Evolutionary conservation across 2,329 filamentous ascomycete species (phyloP), one percentile per base, ranked within the genome.

Genomic region (Penicillium occitanis): DNA sequence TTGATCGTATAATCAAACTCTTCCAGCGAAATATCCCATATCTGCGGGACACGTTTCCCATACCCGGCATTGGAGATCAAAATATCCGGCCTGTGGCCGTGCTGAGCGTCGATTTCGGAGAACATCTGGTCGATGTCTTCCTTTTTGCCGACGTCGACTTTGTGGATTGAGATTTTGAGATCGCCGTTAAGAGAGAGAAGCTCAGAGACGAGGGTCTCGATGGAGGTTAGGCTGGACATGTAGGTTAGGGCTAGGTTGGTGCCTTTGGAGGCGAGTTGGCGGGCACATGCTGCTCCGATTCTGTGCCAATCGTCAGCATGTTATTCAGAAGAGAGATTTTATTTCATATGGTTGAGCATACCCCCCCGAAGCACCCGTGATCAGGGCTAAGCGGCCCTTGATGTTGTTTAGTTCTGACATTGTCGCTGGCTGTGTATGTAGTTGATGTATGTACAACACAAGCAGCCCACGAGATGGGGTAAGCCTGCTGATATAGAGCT

Each of bases 61-160:
- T 88, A 84, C 0, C 88, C 88, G 1, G 89, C 89, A 71, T 91
- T 91, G 10, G 85, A 86, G 30, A 91, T 75, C 2, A 91, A 78
- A 25, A 91, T 89, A 71, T 90, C 86, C 0, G 87, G 86, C 14
- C 66, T 48, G 5, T 67, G 37, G 37, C 66, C 66, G 1, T 81
- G 80, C 65, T 84, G 80, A 11, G 79, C 80, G 72, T 82, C 76
- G 51, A 90, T 84, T 64, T 87, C 82, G 14, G 78, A 70, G 65
- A 87, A 88, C 69, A 90, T 81, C 3, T 75, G 72, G 50, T 83
- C 75, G 37, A 89, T 84, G 57, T 86, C 83, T 6, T 82, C 81
- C 4, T 83, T 79, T 7, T 81, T 82, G 17, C 80, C 81, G 66
- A 89, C 83, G 70, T 90, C 86, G 17, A 86, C 84, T 70, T 85